phyloP scores from a whole-genome alignment of 176 grass and related monocot genomes.

The Aegilops speltoides region DNA sequence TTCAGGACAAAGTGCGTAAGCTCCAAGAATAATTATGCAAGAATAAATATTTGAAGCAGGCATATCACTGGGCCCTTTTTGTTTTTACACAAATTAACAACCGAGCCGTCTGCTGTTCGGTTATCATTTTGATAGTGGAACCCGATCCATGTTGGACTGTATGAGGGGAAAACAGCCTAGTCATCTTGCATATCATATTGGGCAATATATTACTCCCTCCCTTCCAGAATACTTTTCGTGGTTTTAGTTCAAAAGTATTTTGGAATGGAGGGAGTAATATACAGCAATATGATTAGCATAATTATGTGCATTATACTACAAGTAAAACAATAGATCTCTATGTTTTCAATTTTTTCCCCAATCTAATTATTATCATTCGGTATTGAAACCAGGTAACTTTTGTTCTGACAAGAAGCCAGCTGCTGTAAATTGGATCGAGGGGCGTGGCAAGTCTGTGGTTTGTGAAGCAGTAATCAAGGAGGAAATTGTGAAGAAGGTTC shows the following conservation, averaged over 20 bases:
- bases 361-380: background rate
- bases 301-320: background rate
- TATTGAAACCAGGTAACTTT: conserved; percentile 70
- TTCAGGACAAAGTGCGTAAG: background rate
- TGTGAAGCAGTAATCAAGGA: conserved; percentile 94
- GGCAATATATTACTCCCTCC: background rate
- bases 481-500: conserved; percentile 84
- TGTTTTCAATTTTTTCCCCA: background rate
- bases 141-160: background rate
- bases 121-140: background rate
- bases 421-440: conserved; percentile 96
- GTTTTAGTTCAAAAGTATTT: too few relatives aligned
- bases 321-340: background rate
- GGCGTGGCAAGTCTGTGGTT: conserved; percentile 90
- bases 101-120: background rate
- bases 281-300: background rate
- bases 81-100: background rate
- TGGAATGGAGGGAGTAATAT: background rate
- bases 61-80: background rate
- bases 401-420: conserved; percentile 95
- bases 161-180: background rate
- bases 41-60: conserved; percentile 15
- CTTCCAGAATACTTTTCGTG: too few relatives aligned
- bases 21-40: background rate
- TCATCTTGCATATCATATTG: background rate